A percentile compares a stretch with the other conserved stretches of the same genome.
Evolutionary conservation across 179 eudicot genomes (phyloP).

Genomic region (Dionaea muscipula): DNA sequence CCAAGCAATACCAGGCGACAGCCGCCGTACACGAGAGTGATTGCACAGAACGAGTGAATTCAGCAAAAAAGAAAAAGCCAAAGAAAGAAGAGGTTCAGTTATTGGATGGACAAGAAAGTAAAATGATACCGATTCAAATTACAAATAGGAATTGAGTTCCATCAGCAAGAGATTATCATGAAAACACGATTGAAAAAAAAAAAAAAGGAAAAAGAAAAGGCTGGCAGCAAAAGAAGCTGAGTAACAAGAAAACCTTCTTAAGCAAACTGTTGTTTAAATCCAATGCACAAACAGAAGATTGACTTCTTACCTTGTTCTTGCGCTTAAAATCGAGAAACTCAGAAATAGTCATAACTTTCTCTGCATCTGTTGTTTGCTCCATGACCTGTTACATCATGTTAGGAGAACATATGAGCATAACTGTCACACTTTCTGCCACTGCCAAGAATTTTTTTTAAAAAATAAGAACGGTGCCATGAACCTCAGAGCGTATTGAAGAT

Average conservation of each 20-base stretch:
- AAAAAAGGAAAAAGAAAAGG: no score
- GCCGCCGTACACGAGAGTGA: no score
- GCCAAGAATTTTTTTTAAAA: no score
- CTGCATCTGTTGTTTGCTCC: conserved; percentile 93
- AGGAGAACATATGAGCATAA: conserved; percentile 1
- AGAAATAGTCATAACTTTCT: conserved; percentile 68
- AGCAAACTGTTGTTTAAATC: background rate
- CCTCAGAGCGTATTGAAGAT: background rate
- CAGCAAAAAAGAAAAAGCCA: no score
- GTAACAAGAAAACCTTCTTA: background rate
- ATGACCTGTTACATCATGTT: conserved; percentile 51
- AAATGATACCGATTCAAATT: no score
- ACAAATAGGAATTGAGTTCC: no score
- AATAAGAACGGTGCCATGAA: background rate
- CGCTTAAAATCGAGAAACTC: conserved; percentile 97
- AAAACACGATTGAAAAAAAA: no score
- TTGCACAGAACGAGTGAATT: no score
- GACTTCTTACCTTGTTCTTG: conserved; percentile 54
- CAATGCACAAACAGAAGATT: background rate
- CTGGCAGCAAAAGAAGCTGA: background rate
- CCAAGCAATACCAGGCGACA: no score
- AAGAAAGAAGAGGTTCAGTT: no score
- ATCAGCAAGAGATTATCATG: no score
- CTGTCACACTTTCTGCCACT: background rate
- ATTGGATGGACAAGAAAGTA: no score